phyloP scores from a whole-genome alignment of 75 land plant genomes.

The Chamaecyparis obtusa region DNA sequence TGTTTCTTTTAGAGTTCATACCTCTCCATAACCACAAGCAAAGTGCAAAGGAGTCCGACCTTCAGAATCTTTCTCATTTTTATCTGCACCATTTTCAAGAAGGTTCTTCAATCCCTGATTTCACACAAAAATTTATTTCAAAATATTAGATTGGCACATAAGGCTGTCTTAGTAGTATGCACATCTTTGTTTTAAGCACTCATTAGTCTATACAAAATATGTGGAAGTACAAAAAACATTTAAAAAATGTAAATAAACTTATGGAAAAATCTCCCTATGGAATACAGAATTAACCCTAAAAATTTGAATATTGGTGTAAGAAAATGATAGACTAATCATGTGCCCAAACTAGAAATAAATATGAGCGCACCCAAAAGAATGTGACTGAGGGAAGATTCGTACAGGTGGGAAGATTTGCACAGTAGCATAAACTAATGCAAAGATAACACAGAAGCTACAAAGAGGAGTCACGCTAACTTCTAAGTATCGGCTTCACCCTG shows the following conservation, averaged over 20 bases:
- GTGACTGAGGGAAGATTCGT: no score
- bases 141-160: neutral
- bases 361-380: no score
- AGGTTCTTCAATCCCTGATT: constrained; percentile 26
- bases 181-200: neutral
- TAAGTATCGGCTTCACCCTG: no score
- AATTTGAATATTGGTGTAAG: neutral
- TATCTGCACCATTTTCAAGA: constrained; percentile 30
- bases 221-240: neutral
- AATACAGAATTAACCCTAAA: neutral
- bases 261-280: neutral
- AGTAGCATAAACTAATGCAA: neutral
- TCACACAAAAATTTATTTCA: neutral
- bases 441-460: neutral
- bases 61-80: constrained; percentile 37
- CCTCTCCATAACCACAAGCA: constrained; percentile 39
- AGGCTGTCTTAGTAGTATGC: neutral
- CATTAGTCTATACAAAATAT: neutral
- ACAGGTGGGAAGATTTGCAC: no score
- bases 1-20: constrained; percentile 4
- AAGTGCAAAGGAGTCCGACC: constrained; percentile 41
- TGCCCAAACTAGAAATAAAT: no score
- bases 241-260: neutral
- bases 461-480: no score
- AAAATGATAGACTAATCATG: no score